Percentiles rank a stretch among this genome's conserved stretches.
Conservation (phyloP, 2,329 filamentous ascomycete genomes). For the Aspergillus ustus region DNA sequence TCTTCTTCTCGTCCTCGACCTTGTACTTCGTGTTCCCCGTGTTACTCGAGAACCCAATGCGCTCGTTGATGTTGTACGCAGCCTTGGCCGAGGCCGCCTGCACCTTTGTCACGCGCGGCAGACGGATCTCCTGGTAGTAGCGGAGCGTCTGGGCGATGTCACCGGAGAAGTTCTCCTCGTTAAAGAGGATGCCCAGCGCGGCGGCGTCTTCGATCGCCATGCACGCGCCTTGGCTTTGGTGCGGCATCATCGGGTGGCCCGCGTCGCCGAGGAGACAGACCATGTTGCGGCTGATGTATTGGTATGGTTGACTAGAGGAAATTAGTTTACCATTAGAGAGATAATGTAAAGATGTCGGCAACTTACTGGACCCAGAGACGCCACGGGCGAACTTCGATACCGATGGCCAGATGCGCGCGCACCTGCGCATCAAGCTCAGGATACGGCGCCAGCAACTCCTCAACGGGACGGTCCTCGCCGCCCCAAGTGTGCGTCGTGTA, state of each 20-base stretch:
- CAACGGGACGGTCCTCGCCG: conserved; percentile 54
- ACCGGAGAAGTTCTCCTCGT: conserved; percentile 51
- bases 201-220: conserved; percentile 72
- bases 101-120: conserved; percentile 61
- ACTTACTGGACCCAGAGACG: conserved; percentile 63
- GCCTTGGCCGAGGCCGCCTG: conserved; percentile 63
- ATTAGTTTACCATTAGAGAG: not conserved
- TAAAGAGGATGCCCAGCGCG: conserved; percentile 66
- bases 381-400: conserved; percentile 68
- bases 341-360: not conserved
- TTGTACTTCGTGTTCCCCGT: conserved; percentile 62
- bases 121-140: conserved; percentile 58
- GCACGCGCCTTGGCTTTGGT: conserved; percentile 71
- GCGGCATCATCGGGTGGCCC: conserved; percentile 70
- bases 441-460: conserved; percentile 65
- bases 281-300: conserved; percentile 56
- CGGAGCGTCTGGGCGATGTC: conserved; percentile 54
- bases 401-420: conserved; percentile 61
- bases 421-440: conserved; percentile 65
- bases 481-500: conserved; percentile 67
- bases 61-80: conserved; percentile 65
- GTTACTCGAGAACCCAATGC: conserved; percentile 69
- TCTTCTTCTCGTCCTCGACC: conserved; percentile 64
- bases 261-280: conserved; percentile 69
- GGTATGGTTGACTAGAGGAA: conserved; percentile 56